Evolutionary conservation across 306 rosid genomes (phyloP).

Genomic region (Luffa acutangula): DNA sequence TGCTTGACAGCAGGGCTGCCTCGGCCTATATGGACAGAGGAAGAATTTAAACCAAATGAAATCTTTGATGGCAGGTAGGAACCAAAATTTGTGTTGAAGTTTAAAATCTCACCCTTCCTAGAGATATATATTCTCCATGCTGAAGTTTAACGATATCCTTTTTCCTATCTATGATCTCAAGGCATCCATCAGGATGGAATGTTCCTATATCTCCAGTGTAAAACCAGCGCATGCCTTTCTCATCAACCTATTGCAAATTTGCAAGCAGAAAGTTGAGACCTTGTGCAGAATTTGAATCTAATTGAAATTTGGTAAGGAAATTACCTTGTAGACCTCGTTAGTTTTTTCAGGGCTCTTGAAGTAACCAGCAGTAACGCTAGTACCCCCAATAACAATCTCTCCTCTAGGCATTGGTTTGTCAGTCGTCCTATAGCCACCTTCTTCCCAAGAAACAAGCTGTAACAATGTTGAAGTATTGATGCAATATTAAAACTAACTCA

Average conservation of each 20-base stretch:
- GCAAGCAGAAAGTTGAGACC: slow-evolving; percentile 2
- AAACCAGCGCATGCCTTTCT: slow-evolving; percentile 83
- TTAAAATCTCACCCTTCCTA: slow-evolving; percentile 58
- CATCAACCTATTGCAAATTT: slow-evolving; percentile 46
- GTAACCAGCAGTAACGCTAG: slow-evolving; percentile 77
- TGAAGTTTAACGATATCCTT: slow-evolving; percentile 96
- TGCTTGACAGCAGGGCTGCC: slow-evolving; percentile 51
- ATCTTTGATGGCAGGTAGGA: not conserved
- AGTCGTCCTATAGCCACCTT: slow-evolving; percentile 65
- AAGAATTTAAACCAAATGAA: not conserved
- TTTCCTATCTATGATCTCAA: slow-evolving; percentile 85
- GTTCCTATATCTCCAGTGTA: slow-evolving; percentile 70
- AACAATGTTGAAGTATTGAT: not conserved
- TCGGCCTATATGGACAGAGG: slow-evolving; percentile 51
- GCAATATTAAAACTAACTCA: not conserved
- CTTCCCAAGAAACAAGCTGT: slow-evolving; percentile 95
- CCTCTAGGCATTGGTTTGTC: slow-evolving; percentile 97
- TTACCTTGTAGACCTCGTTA: slow-evolving; percentile 75
- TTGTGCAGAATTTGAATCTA: not conserved
- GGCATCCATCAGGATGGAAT: slow-evolving; percentile 88
- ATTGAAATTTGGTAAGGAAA: not conserved
- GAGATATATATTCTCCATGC: slow-evolving; percentile 89
- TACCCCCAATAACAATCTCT: slow-evolving; percentile 80
- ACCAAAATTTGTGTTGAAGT: not conserved
- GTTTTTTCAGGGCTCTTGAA: slow-evolving; percentile 76